These are phyloP conservation scores for Alectoria sarmentosa DNA, from an alignment of 495 filamentous ascomycete species.

Conservation along the genomic window DNA sequence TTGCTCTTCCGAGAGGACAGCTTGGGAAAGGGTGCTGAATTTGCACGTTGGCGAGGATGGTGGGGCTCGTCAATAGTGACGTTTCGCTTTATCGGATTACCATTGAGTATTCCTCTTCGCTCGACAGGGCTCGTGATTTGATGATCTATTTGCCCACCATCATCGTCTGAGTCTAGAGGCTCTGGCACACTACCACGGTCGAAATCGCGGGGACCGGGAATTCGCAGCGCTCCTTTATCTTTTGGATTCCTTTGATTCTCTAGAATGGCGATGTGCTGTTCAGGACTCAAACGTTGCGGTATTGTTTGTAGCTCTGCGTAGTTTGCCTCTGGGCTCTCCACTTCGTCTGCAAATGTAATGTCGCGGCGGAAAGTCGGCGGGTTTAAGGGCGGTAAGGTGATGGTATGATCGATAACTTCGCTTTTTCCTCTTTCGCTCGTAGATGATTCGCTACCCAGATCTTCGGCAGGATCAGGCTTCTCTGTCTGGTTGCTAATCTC, in stretches of 20 bases:
- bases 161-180: slow-evolving; percentile 47
- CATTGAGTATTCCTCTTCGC: not conserved
- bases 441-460: slow-evolving; percentile 18
- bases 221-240: slow-evolving; percentile 65
- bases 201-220: slow-evolving; percentile 80
- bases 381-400: not conserved
- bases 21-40: slow-evolving; percentile 18
- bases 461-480: slow-evolving; percentile 10
- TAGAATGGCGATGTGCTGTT: slow-evolving; percentile 79
- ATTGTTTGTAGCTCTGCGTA: slow-evolving; percentile 37
- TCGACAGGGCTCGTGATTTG: slow-evolving; percentile 20
- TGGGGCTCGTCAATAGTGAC: slow-evolving; percentile 45
- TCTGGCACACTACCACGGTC: slow-evolving; percentile 69
- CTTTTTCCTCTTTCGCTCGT: slow-evolving; percentile 11
- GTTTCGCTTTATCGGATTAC: slow-evolving; percentile 28
- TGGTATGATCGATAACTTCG: slow-evolving; percentile 1
- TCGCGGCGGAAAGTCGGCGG: slow-evolving; percentile 27
- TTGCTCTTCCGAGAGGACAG: slow-evolving; percentile 16
- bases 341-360: slow-evolving; percentile 58
- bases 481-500: slow-evolving; percentile 12
- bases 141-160: slow-evolving; percentile 16
- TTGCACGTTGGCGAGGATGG: slow-evolving; percentile 25
- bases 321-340: slow-evolving; percentile 35
- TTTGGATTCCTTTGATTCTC: slow-evolving; percentile 74
- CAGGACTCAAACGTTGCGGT: slow-evolving; percentile 48